A percentile compares a stretch with the other conserved stretches of the same genome.
These are phyloP conservation scores for Clonostachys byssicola DNA, from an alignment of 2,329 filamentous ascomycete genomes.

Conservation along the genomic window DNA sequence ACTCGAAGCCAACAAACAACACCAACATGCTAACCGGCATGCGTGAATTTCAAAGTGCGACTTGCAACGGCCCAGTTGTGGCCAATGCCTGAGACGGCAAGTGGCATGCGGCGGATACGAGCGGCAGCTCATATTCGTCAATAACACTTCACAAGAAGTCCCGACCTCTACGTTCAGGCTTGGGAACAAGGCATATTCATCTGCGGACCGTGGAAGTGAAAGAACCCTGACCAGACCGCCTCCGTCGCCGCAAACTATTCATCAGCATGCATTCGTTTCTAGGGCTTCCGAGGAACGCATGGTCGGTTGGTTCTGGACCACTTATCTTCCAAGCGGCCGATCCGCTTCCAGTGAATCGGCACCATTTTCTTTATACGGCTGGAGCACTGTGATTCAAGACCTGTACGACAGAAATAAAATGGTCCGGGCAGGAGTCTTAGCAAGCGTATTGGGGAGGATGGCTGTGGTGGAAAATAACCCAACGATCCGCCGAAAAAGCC, in stretches of 20 bases:
- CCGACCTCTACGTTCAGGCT: conserved; percentile 7
- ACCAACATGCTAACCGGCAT: background rate
- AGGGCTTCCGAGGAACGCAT: conserved; percentile 30
- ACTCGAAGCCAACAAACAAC: background rate
- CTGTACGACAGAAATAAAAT: no score
- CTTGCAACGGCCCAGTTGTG: conserved; percentile 55
- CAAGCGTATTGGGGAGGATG: no score
- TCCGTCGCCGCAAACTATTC: background rate
- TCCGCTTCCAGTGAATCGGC: no score
- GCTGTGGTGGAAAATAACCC: no score
- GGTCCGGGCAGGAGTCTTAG: no score
- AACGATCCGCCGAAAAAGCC: no score
- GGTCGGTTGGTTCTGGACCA: no score
- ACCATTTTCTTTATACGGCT: no score
- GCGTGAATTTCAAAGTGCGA: conserved; percentile 43
- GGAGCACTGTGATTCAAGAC: no score
- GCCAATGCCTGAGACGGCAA: conserved; percentile 55
- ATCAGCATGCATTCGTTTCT: background rate
- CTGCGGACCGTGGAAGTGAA: conserved; percentile 50
- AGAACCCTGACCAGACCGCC: background rate
- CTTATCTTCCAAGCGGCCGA: no score
- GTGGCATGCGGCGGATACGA: conserved; percentile 58
- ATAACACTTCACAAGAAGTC: conserved; percentile 33
- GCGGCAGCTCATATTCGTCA: conserved; percentile 59
- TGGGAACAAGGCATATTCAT: conserved; percentile 43